Conservation (phyloP, 257 asterid genomes). For the Catharanthus roseus region DNA sequence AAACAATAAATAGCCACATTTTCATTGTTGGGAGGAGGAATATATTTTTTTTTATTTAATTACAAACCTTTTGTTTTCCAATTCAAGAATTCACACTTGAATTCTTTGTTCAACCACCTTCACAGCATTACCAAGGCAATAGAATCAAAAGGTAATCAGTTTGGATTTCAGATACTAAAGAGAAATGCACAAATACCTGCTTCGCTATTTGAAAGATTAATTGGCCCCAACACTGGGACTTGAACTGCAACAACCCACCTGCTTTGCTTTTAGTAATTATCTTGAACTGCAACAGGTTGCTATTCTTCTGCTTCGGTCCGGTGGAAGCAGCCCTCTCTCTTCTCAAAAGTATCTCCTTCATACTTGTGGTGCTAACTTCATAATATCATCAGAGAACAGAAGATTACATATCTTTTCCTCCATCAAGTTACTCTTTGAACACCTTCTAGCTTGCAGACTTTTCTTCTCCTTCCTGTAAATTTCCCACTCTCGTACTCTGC, state of each 20-base stretch:
- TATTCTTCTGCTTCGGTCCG: neutral
- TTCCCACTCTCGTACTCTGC: conserved; percentile 38
- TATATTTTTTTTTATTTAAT: too few species aligned
- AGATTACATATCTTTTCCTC: conserved; percentile 65
- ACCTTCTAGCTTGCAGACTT: conserved; percentile 32
- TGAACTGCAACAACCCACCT: neutral
- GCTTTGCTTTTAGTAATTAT: too few species aligned
- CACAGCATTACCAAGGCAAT: neutral
- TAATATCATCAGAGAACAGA: conserved; percentile 49
- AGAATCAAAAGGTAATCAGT: neutral
- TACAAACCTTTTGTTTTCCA: too few species aligned
- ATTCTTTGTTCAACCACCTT: too few species aligned
- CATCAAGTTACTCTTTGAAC: conserved; percentile 21
- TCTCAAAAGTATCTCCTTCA: too few species aligned
- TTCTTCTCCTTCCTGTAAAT: conserved; percentile 55
- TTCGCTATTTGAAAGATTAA: neutral
- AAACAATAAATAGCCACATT: too few species aligned
- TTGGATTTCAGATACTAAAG: neutral
- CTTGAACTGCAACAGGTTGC: neutral
- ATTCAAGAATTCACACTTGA: too few species aligned
- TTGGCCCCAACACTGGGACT: neutral
- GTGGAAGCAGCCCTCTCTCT: neutral
- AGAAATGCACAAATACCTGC: neutral
- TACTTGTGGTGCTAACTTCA: too few species aligned
- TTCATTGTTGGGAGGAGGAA: too few species aligned